These are phyloP conservation scores for Termitomyces sp. DNA, from an alignment of 768 basidiomycete species.

Conservation along the genomic window DNA sequence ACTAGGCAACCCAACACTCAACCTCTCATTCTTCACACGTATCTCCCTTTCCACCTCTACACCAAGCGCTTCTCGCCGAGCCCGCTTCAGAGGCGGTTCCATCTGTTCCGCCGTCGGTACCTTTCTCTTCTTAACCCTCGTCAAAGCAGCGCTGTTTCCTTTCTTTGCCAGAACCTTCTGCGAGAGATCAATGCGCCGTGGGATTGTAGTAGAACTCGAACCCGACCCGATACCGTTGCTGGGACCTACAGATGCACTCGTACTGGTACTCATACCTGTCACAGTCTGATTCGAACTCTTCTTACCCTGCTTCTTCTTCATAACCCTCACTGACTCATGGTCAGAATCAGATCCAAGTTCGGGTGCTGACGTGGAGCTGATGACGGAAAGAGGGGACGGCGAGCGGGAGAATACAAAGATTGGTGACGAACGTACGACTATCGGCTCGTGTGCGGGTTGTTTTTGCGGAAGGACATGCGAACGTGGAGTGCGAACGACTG, in stretches of 20 bases:
- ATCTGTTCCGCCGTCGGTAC: slow-evolving; percentile 9
- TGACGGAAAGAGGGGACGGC: slow-evolving; percentile 9
- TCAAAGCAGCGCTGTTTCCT: slow-evolving; percentile 22
- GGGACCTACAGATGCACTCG: background rate
- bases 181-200: slow-evolving; percentile 3
- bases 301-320: slow-evolving; percentile 11
- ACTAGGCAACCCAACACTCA: background rate
- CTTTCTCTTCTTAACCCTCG: slow-evolving; percentile 29
- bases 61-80: slow-evolving; percentile 7
- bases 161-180: slow-evolving; percentile 12
- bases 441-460: background rate
- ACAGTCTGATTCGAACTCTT: background rate
- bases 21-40: background rate
- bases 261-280: no score
- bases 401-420: slow-evolving; percentile 15
- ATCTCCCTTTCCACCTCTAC: background rate
- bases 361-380: background rate
- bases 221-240: background rate
- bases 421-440: slow-evolving; percentile 1
- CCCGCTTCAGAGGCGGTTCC: slow-evolving; percentile 29
- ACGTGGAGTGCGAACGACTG: background rate
- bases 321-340: slow-evolving; percentile 1
- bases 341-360: slow-evolving; percentile 4
- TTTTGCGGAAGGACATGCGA: background rate
- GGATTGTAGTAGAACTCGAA: background rate